Conservation (phyloP, 768 basidiomycete species). For the Tubosaeta brunneosetosa region DNA sequence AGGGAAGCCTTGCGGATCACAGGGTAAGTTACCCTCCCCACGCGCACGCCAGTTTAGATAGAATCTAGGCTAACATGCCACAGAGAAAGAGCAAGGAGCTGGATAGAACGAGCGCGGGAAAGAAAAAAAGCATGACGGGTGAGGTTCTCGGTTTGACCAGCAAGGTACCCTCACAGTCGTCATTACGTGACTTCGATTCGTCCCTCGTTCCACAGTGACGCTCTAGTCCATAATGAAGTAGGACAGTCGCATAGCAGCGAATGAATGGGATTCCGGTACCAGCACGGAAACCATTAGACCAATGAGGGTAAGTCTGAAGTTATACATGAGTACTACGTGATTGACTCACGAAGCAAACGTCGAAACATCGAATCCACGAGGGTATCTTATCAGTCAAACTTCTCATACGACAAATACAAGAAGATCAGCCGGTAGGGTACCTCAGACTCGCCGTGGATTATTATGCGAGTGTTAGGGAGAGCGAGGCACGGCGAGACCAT, state of each 20-base stretch:
- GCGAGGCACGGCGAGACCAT: too few species aligned
- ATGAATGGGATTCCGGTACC: neutral
- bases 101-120: neutral
- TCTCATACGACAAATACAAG: too few species aligned
- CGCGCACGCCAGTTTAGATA: neutral
- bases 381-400: too few species aligned
- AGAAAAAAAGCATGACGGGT: neutral
- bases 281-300: neutral
- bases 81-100: neutral
- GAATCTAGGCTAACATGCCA: too few species aligned
- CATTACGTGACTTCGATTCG: neutral
- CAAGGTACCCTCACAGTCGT: neutral
- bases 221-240: neutral
- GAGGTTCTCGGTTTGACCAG: neutral
- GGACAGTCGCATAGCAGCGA: too few species aligned
- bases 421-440: too few species aligned
- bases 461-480: too few species aligned
- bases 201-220: neutral
- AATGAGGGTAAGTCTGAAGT: neutral
- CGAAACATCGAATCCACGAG: too few species aligned
- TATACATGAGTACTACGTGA: neutral
- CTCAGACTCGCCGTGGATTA: too few species aligned
- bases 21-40: neutral
- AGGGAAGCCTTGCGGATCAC: neutral
- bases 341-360: neutral